phyloP scores from a whole-genome alignment of 78 protist genomes.

The Goniomonas avonlea region DNA sequence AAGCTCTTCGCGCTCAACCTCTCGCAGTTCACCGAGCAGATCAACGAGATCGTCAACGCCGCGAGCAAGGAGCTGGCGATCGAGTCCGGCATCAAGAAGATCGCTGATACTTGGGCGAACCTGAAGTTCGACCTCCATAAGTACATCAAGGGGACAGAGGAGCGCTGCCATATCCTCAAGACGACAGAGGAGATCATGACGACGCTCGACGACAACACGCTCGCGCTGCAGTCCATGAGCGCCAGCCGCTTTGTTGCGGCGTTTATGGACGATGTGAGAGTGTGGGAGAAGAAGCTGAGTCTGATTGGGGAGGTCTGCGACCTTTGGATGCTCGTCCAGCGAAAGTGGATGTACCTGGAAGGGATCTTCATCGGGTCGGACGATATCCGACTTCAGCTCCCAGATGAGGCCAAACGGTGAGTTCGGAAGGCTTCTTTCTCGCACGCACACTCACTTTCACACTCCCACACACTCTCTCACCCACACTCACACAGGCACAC shows the following conservation, averaged over 20 bases:
- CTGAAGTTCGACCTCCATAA: slow-evolving; percentile 33
- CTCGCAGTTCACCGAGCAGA: slow-evolving; percentile 34
- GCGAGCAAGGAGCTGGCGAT: slow-evolving; percentile 67
- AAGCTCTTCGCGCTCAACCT: slow-evolving; percentile 63
- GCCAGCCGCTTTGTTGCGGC: slow-evolving; percentile 49
- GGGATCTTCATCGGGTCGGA: slow-evolving; percentile 75
- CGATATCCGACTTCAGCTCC: slow-evolving; percentile 85
- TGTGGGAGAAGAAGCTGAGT: slow-evolving; percentile 74
- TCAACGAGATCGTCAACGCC: slow-evolving; percentile 48
- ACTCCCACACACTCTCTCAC: too few species aligned
- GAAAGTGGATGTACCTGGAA: slow-evolving; percentile 89
- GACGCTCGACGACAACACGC: slow-evolving; percentile 66
- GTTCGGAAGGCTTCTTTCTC: too few species aligned
- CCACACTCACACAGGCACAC: too few species aligned
- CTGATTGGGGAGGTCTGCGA: slow-evolving; percentile 57
- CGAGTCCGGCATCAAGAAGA: slow-evolving; percentile 50
- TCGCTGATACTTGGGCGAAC: slow-evolving; percentile 57
- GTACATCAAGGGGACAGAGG: slow-evolving; percentile 40
- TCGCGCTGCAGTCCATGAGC: slow-evolving; percentile 59
- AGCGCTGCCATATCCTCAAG: slow-evolving; percentile 45
- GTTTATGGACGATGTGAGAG: slow-evolving; percentile 38
- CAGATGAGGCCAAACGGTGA: slow-evolving; percentile 76
- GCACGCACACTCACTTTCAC: too few species aligned
- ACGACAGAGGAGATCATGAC: slow-evolving; percentile 56
- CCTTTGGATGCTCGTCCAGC: slow-evolving; percentile 71